These are phyloP conservation scores for Nothopassalora personata DNA, from an alignment of 2,329 filamentous ascomycete species.

Conservation along the genomic window DNA sequence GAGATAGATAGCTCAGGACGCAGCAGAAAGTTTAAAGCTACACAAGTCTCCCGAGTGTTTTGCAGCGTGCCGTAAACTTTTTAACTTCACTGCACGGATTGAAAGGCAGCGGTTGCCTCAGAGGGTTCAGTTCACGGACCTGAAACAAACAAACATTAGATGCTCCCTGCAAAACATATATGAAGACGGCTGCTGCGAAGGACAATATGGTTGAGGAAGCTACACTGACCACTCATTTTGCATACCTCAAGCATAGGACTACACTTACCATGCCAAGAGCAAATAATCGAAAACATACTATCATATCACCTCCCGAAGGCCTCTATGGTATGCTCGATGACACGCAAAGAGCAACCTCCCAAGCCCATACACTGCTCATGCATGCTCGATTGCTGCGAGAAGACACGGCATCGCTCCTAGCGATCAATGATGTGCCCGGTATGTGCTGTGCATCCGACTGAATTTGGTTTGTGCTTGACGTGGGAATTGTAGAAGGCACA, in stretches of 20 bases:
- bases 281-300: not conserved
- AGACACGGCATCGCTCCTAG: not conserved
- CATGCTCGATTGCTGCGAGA: not conserved
- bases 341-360: not conserved
- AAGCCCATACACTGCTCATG: not conserved
- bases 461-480: not conserved
- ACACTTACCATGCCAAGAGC: too few relatives aligned
- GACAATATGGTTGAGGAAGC: too few relatives aligned
- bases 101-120: too few relatives aligned
- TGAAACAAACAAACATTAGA: too few relatives aligned
- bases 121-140: too few relatives aligned
- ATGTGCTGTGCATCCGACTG: not conserved
- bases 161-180: too few relatives aligned
- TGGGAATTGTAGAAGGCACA: not conserved
- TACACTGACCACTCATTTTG: too few relatives aligned
- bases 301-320: not conserved
- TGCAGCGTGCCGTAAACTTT: too few relatives aligned
- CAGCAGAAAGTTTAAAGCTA: not conserved
- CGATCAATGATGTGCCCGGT: not conserved
- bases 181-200: too few relatives aligned
- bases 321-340: not conserved
- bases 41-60: not conserved
- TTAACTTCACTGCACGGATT: too few relatives aligned
- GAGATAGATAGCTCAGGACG: not conserved
- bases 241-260: not conserved